Percentiles rank a stretch among this genome's conserved stretches.
These are phyloP conservation scores for Trichaptum fuscoviolaceum DNA, from an alignment of 768 basidiomycete species.

Conservation along the genomic window DNA sequence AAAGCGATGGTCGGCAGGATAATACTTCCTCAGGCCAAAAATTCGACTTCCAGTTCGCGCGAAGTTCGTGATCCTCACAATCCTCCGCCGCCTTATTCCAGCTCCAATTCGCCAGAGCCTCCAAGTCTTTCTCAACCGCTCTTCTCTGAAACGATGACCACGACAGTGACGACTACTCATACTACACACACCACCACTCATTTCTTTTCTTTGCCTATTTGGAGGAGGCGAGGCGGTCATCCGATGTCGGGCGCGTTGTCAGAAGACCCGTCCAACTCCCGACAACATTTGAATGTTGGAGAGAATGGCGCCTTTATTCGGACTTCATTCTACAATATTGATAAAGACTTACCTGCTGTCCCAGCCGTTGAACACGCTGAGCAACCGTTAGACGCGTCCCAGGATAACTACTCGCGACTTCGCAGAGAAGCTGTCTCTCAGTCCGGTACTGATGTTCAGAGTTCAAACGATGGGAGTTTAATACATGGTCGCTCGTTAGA, in stretches of 20 bases:
- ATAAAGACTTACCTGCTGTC: conserved; percentile 49
- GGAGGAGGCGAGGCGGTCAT: conserved; percentile 45
- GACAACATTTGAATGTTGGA: background rate
- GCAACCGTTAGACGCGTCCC: background rate
- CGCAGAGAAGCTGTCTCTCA: background rate
- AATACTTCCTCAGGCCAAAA: conserved; percentile 30
- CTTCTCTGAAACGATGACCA: conserved; percentile 38
- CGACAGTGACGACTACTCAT: conserved; percentile 44
- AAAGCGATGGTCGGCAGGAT: conserved; percentile 31
- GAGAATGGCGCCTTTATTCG: background rate
- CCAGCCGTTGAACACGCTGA: conserved; percentile 27
- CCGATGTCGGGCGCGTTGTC: background rate
- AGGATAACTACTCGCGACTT: background rate
- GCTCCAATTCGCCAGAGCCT: conserved; percentile 25
- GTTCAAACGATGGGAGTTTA: background rate
- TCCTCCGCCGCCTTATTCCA: conserved; percentile 27
- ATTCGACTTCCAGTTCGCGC: conserved; percentile 25
- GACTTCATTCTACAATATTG: conserved; percentile 14
- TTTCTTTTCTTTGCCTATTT: conserved; percentile 63
- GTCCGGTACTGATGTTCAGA: background rate
- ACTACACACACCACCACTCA: conserved; percentile 45
- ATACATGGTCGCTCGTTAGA: background rate
- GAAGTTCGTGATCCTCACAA: conserved; percentile 20
- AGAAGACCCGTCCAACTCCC: background rate
- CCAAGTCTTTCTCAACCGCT: conserved; percentile 26